Percentiles rank a stretch among this genome's conserved stretches.
phyloP scores from a whole-genome alignment of 2,329 filamentous ascomycete genomes.

The Xylaria sp. region DNA sequence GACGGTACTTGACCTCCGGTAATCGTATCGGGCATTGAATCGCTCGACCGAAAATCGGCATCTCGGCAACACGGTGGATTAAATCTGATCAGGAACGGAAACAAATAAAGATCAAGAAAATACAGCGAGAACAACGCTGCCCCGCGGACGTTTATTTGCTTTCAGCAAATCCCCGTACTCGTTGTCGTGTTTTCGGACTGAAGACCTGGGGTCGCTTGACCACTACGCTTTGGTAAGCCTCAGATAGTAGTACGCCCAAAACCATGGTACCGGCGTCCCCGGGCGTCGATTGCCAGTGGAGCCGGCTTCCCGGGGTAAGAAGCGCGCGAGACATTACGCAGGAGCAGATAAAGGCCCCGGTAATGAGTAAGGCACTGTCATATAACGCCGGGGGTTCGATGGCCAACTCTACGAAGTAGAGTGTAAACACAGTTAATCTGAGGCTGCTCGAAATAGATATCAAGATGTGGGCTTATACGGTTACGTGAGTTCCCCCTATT shows the following conservation, averaged over 20 bases:
- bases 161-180: neutral
- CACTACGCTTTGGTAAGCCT: slow-evolving; percentile 4
- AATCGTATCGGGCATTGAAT: neutral
- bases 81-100: slow-evolving; percentile 18
- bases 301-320: slow-evolving; percentile 1
- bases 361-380: slow-evolving; percentile 21
- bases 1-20: slow-evolving; percentile 11
- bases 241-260: slow-evolving; percentile 9
- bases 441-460: slow-evolving; percentile 30
- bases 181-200: neutral
- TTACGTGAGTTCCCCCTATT: slow-evolving; percentile 32
- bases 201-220: slow-evolving; percentile 8
- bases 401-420: neutral
- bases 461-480: slow-evolving; percentile 27
- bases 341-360: neutral
- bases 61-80: slow-evolving; percentile 3
- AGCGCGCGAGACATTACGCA: slow-evolving; percentile 1
- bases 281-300: slow-evolving; percentile 17
- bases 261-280: slow-evolving; percentile 16
- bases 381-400: slow-evolving; percentile 4
- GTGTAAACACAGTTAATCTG: slow-evolving; percentile 8
- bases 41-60: slow-evolving; percentile 11
- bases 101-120: neutral
- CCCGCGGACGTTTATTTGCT: neutral
- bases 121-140: slow-evolving; percentile 1